These are phyloP conservation scores for Raffaelea arxii DNA, from an alignment of 2,329 filamentous ascomycete genomes.

Conservation along the genomic window DNA sequence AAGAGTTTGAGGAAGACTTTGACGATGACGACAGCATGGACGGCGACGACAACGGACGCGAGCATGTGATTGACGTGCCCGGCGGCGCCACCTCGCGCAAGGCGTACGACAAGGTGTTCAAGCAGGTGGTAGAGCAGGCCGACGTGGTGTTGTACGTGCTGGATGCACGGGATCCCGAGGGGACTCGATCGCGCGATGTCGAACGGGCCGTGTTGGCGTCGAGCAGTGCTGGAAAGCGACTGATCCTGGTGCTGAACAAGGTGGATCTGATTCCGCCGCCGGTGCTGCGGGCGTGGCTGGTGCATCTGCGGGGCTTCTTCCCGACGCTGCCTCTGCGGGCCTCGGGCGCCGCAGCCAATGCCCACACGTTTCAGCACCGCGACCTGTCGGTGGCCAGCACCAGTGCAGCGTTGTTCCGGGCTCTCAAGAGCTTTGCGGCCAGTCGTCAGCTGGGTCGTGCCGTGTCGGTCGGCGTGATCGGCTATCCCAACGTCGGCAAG, in stretches of 20 bases:
- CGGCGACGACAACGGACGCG: conserved; percentile 30
- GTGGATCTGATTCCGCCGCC: conserved; percentile 80
- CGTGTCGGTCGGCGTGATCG: conserved; percentile 85
- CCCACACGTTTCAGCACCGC: conserved; percentile 86
- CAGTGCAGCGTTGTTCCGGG: conserved; percentile 74
- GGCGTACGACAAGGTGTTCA: conserved; percentile 93
- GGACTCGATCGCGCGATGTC: conserved; percentile 81
- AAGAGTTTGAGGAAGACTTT: conserved; percentile 40
- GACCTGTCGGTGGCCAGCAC: conserved; percentile 80
- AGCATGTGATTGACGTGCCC: conserved; percentile 37
- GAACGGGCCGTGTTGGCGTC: conserved; percentile 89
- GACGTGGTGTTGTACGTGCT: conserved; percentile 91
- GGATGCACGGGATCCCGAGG: conserved; percentile 83
- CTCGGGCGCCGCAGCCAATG: conserved; percentile 71
- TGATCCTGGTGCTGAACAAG: conserved; percentile 92
- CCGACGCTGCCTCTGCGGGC: conserved; percentile 84
- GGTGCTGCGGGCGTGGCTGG: conserved; percentile 76
- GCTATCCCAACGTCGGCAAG: conserved; percentile 94
- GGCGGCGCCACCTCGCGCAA: conserved; percentile 60
- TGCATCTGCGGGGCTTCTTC: conserved; percentile 78
- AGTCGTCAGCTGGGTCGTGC: conserved; percentile 78
- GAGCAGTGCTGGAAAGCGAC: conserved; percentile 67
- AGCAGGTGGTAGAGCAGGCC: conserved; percentile 78
- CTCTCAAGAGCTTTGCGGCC: conserved; percentile 81
- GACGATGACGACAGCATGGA: conserved; percentile 42